Evolutionary conservation across 768 basidiomycete genomes (phyloP), one percentile per base, ranked within the genome.

Genomic region (Leccinum arenicola): DNA sequence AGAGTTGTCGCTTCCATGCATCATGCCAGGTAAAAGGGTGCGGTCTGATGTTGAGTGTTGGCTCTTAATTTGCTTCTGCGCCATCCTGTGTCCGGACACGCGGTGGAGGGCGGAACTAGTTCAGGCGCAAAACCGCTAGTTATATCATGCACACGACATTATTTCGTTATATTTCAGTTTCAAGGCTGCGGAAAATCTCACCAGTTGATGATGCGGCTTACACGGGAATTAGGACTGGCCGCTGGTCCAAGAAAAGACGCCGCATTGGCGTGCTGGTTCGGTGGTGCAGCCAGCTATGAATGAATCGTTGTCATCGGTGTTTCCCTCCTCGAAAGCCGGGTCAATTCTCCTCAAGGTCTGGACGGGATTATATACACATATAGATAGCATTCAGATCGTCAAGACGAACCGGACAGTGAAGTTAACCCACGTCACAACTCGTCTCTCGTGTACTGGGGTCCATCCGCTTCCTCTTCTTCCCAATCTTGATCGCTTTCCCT

Each of bases 381-480:
- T 11, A 55, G 33, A 59, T 67, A 55, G 49, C 40, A 64, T 71
- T 59, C 49, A 66, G 53, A 57, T 45, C 35, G 36, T 59, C 54
- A 60, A 40, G 68, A 58, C 27, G 29, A 52, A 58, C 25, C 49
- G 59, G 49, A 63, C 49, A 54, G 66, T 47, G 19, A 53, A 65
- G 60, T 55, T 55, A 50, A 69, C 68, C 63, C 54, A 73, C 69
- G 54, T 73, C 58, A 73, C 60, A 75, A 51, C 67, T 72, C 68
- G 49, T 73, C 68, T 70, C 68, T 70, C 57, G 56, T 63, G 58
- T 67, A 64, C 61, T 57, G 68, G 62, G 62, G 59, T 61, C 71
- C 68, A 68, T 71, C 66, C 67, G 67, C 68, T 57, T 75, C 69
- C 61, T 71, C 70, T 60, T 72, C 65, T 50, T 71, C 70, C 57